These are phyloP conservation scores for Cornus controversa DNA, from an alignment of 148 eudicot genomes.

Conservation along the genomic window DNA sequence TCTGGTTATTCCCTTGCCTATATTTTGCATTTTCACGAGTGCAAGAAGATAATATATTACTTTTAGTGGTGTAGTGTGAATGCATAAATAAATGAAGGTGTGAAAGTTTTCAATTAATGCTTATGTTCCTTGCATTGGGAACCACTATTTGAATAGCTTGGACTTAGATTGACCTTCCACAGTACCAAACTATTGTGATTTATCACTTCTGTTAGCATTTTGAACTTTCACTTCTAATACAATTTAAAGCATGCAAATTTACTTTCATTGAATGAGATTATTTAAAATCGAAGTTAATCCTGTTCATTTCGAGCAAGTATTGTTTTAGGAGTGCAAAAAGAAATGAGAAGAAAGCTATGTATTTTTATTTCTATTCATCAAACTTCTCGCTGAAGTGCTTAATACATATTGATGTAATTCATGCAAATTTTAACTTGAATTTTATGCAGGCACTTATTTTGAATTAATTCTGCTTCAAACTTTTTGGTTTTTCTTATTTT, in stretches of 20 bases:
- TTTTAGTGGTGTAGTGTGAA: background rate
- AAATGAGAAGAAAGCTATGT: background rate
- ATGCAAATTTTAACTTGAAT: background rate
- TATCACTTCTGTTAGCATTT: background rate
- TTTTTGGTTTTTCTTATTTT: background rate
- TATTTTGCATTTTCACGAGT: background rate
- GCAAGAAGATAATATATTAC: background rate
- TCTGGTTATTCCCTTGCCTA: background rate
- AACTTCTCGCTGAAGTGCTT: background rate
- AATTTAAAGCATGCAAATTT: background rate
- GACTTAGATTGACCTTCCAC: background rate
- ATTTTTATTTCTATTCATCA: background rate
- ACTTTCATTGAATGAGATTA: background rate
- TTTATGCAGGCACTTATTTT: background rate
- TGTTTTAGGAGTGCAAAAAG: background rate
- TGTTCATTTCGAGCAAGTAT: background rate
- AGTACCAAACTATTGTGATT: background rate
- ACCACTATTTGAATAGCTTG: too few relatives aligned
- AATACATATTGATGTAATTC: background rate
- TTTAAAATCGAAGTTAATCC: background rate
- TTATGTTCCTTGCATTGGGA: background rate
- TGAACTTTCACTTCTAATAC: background rate
- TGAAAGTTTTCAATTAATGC: background rate
- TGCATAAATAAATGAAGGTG: background rate
- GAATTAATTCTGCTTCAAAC: background rate